Conservation (phyloP, 345 rosid species). For the Kandelia obovata region DNA sequence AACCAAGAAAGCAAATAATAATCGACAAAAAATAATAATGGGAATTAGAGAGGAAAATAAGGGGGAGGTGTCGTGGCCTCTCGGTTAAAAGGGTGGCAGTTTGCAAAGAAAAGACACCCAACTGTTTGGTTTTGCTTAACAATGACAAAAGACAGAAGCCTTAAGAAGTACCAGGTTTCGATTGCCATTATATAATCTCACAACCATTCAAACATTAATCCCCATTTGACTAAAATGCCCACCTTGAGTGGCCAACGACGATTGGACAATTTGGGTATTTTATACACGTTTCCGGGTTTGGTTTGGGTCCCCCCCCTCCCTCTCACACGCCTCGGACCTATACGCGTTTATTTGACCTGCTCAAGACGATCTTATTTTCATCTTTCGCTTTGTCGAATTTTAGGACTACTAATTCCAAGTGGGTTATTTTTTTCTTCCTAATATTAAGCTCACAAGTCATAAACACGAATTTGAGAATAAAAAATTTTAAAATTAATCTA, state of each 20-base stretch:
- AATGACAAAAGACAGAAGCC: neutral
- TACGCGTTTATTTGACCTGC: slow-evolving; percentile 17
- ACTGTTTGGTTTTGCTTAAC: no score
- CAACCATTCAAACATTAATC: neutral
- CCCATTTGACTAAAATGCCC: neutral
- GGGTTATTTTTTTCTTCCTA: no score
- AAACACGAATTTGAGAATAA: no score
- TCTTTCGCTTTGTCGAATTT: neutral
- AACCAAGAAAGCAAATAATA: neutral
- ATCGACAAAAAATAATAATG: neutral
- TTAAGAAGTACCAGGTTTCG: neutral
- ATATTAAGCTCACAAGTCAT: no score
- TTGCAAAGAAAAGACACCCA: neutral
- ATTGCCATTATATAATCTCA: neutral
- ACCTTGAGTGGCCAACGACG: no score
- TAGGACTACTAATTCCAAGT: no score
- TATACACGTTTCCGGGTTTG: no score
- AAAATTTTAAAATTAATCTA: no score
- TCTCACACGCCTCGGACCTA: no score
- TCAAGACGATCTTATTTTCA: neutral
- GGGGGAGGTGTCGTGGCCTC: neutral
- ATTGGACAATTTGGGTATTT: slow-evolving; percentile 2
- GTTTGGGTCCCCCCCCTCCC: neutral
- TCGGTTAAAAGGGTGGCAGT: slow-evolving; percentile 18
- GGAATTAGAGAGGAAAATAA: no score